Conservation (phyloP, 1,284 basidiomycete species). For the Kwoniella shivajii region DNA sequence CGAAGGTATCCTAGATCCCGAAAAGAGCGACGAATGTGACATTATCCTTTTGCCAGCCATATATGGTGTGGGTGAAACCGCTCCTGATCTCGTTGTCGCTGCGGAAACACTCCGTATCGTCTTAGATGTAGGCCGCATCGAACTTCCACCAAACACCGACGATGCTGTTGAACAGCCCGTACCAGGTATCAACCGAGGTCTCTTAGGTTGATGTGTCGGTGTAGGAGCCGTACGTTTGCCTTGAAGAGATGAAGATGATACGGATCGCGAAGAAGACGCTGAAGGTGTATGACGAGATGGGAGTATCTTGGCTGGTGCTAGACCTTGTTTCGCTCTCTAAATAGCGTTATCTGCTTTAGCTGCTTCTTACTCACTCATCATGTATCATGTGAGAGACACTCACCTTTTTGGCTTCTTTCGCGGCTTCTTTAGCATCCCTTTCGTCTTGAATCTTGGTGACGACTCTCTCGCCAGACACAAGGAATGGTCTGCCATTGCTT, state of each 20-base stretch:
- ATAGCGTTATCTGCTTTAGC: constrained; percentile 1
- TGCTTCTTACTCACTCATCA: not conserved
- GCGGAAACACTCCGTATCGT: not conserved
- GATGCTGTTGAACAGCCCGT: not conserved
- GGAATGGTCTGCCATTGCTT: constrained; percentile 72
- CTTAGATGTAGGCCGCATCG: constrained; percentile 1
- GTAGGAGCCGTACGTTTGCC: constrained; percentile 46
- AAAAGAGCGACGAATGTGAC: constrained; percentile 8
- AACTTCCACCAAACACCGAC: constrained; percentile 1
- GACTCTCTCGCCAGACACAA: constrained; percentile 82
- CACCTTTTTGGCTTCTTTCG: constrained; percentile 73
- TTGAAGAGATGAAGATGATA: not conserved
- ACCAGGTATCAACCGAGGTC: constrained; percentile 8
- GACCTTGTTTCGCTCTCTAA: constrained; percentile 35
- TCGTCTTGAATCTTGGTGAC: constrained; percentile 75
- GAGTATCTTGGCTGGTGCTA: constrained; percentile 28
- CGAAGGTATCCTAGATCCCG: constrained; percentile 3
- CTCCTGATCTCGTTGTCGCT: not conserved
- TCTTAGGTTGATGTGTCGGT: constrained; percentile 31
- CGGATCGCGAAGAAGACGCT: constrained; percentile 8
- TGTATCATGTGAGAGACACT: constrained; percentile 3
- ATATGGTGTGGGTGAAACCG: constrained; percentile 10
- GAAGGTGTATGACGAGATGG: constrained; percentile 28
- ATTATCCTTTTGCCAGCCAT: constrained; percentile 1
- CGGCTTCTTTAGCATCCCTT: constrained; percentile 62